These are phyloP conservation scores for Talaromyces islandicus DNA, from an alignment of 2,329 filamentous ascomycete genomes.

Conservation along the genomic window DNA sequence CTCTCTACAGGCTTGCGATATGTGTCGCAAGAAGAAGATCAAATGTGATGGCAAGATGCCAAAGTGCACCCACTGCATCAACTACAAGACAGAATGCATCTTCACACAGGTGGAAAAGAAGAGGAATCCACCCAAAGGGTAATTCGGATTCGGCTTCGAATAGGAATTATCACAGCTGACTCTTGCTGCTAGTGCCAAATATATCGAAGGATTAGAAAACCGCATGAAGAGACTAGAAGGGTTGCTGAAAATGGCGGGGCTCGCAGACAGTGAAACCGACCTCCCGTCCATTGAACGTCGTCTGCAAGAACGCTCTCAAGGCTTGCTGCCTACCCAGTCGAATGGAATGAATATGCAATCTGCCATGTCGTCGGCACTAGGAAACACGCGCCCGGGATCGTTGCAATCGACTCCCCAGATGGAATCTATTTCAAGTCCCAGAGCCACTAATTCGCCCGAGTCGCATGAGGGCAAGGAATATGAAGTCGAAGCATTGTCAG, in stretches of 20 bases:
- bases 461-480: conserved; percentile 52
- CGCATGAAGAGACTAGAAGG: conserved; percentile 94
- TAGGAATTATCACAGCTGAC: not conserved
- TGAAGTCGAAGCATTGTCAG: conserved; percentile 81
- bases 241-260: conserved; percentile 74
- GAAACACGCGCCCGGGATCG: conserved; percentile 29
- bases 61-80: conserved; percentile 89
- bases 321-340: conserved; percentile 6
- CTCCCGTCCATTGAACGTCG: conserved; percentile 81
- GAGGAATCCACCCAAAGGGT: conserved; percentile 94
- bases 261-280: conserved; percentile 71
- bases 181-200: conserved; percentile 66
- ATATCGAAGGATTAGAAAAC: conserved; percentile 95
- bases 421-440: conserved; percentile 44
- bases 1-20: conserved; percentile 69
- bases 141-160: conserved; percentile 24
- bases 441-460: conserved; percentile 48
- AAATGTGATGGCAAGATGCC: conserved; percentile 97
- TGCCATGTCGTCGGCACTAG: conserved; percentile 16
- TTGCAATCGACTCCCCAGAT: conserved; percentile 43
- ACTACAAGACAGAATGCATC: conserved; percentile 96
- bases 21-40: conserved; percentile 91
- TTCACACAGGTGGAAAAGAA: conserved; percentile 99
- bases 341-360: conserved; percentile 25
- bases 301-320: conserved; percentile 46